Evolutionary conservation across 192 early-diverging fungal genomes (phyloP).

Genomic region (Chytriomyces sp.): DNA sequence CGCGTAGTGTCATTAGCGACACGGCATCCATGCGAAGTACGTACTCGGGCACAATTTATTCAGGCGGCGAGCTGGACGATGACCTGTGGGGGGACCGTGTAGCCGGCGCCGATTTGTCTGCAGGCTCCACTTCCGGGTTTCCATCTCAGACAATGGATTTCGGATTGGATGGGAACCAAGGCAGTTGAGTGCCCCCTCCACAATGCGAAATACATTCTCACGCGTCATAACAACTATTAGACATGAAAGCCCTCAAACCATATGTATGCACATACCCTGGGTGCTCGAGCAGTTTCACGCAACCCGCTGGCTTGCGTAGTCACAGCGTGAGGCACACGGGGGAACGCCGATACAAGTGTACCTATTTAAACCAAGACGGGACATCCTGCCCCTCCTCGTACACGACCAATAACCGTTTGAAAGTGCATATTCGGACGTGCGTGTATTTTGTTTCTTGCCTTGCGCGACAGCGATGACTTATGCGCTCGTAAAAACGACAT

Average conservation of each 20-base stretch:
- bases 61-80: neutral
- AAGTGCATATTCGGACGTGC: too few relatives aligned
- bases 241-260: neutral
- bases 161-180: too few relatives aligned
- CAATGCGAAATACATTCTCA: too few relatives aligned
- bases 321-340: neutral
- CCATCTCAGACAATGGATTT: neutral
- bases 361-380: neutral
- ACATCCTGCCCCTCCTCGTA: too few relatives aligned
- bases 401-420: neutral
- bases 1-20: too few relatives aligned
- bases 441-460: too few relatives aligned
- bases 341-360: neutral
- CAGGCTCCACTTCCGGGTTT: neutral
- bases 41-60: neutral
- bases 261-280: neutral
- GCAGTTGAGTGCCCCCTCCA: too few relatives aligned
- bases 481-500: too few relatives aligned
- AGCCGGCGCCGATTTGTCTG: neutral
- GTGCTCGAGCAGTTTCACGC: neutral
- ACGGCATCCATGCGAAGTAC: too few relatives aligned
- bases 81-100: neutral
- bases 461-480: too few relatives aligned
- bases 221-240: too few relatives aligned
- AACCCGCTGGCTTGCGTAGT: neutral